A percentile compares a stretch with the other conserved stretches of the same genome.
phyloP scores from a whole-genome alignment of 495 filamentous ascomycete genomes.

The Amniculicola lignicola region DNA sequence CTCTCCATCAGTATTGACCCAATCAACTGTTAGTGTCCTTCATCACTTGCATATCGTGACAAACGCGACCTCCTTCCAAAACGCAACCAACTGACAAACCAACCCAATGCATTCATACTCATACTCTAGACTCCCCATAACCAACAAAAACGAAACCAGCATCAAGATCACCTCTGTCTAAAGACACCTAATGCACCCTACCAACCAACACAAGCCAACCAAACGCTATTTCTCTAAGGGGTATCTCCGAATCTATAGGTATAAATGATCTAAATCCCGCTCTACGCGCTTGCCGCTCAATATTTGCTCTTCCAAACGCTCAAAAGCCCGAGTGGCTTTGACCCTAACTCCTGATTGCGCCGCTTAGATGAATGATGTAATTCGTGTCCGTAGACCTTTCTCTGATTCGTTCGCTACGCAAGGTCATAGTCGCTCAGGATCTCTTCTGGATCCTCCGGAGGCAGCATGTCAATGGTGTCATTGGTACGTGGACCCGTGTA shows the following conservation, averaged over 20 bases:
- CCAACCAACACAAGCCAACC: too few relatives aligned
- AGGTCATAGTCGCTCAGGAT: slow-evolving; percentile 28
- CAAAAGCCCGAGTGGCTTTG: slow-evolving; percentile 5
- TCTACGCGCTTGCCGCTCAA: neutral
- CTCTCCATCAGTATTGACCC: too few relatives aligned
- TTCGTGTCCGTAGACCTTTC: neutral
- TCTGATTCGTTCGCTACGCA: neutral
- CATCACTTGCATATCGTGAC: too few relatives aligned
- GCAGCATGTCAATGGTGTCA: slow-evolving; percentile 33
- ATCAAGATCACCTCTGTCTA: too few relatives aligned
- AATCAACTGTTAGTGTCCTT: too few relatives aligned
- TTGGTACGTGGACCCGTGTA: slow-evolving; percentile 36
- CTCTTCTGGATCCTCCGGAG: slow-evolving; percentile 36
- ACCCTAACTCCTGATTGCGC: slow-evolving; percentile 14
- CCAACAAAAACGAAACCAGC: too few relatives aligned
- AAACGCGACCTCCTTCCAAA: too few relatives aligned
- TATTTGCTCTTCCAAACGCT: neutral
- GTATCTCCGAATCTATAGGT: neutral
- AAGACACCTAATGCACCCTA: too few relatives aligned
- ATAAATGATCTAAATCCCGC: neutral
- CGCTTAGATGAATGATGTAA: slow-evolving; percentile 2
- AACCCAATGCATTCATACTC: too few relatives aligned
- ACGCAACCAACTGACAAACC: too few relatives aligned
- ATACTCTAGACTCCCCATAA: too few relatives aligned
- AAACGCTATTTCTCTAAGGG: too few relatives aligned